Evolutionary conservation across 371 early-diverging fungal species (phyloP), one percentile per base, ranked within the genome.

Genomic region (Haplosporangium sp.): DNA sequence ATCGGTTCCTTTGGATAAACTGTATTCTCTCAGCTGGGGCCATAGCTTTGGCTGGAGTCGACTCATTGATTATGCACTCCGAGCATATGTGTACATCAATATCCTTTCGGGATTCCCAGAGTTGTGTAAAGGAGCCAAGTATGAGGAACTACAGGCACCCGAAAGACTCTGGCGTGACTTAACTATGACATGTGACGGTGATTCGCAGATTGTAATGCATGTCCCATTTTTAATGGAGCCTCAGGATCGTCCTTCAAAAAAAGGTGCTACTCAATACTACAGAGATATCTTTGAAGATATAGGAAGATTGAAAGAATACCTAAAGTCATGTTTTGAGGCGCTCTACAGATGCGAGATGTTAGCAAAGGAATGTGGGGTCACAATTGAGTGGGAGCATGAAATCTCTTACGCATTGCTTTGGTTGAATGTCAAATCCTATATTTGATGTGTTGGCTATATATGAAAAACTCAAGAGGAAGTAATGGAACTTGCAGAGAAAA

Each of bases 261-360:
- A 61, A 27, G 27, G 27, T 27, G 52, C 37, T 37, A 11, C 8
- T 19, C 6, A 59, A 39, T 1, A n/a, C 20, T 58, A 15, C 15
- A 37, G 52, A 63, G 59, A 63, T 34, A 39, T 73, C 19, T 73
- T 73, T 73, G 62, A 44, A 42, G 73, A 67, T 35, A 53, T 73
- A 58, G 58, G 38, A 5, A 37, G 63, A 59, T 53, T 73, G 56
- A 73, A 67, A 59, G 63, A 67, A 37, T 67, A 73, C 44, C 50
- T 73, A 44, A 73, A 67, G 52, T 40, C 38, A 20, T 73, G 73
- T 50, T 67, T 73, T 55, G 73, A 62, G 13, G 67, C 63, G 44
- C 42, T 73, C 42, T 73, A 73, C 52, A 55, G 73, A 38, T 45
- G 56, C 35, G 73, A 72, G 56, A 67, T 72, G 73, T 40, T 50